Base-by-base conservation (phyloP, 2,329 filamentous ascomycete genomes). In the Claviceps spartinae region DNA sequence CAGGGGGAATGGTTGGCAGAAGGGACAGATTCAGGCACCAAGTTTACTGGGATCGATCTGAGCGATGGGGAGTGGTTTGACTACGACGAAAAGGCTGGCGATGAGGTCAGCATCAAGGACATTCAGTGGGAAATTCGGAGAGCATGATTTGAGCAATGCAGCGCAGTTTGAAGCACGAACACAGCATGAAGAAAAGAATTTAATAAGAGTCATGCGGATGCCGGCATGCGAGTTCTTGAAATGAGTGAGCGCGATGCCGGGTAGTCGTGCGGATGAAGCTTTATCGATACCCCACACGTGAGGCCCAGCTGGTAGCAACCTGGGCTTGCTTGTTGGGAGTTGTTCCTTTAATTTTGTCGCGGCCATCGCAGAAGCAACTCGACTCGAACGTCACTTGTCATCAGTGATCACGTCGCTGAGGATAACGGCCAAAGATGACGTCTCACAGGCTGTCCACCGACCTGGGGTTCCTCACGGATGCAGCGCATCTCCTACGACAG, bases 51-150 rank as follows among this genome's bases (percentile, higher is more conserved):
- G 5, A 86, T 97, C 51, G 90, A 97, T 59, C 70, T 98, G 52
- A 73, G 74, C 0, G 93, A 98, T 30, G 91, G 87, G 26, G 93
- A 98, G 61, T 98, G 93, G 93, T 98, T 86, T 67, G 91, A 97
- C 61, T 98, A 97, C 62, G 90, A 97, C 60, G 90, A 97, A 70
- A 96, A 97, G 73, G 78, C 87, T 0, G 78, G 84, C 0, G 88
- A 95, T 48, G 90, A 97, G 67, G 90, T 96, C 47, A 93, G 87
- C 67, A 89, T 96, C 65, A 91, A 88, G 65, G 87, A 93, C 34
- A 68, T 95, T 52, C 86, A 80, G 55, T 98, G 89, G 88, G 83
- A 89, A 58, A 85, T 98, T 58, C 77, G 79, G 57, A 77, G 88
- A 58, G 79, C 82, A 38, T 93, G 76, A 50, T 34, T 30, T 16